phyloP scores from a whole-genome alignment of 2,329 filamentous ascomycete species.

The Ascochyta lentis region DNA sequence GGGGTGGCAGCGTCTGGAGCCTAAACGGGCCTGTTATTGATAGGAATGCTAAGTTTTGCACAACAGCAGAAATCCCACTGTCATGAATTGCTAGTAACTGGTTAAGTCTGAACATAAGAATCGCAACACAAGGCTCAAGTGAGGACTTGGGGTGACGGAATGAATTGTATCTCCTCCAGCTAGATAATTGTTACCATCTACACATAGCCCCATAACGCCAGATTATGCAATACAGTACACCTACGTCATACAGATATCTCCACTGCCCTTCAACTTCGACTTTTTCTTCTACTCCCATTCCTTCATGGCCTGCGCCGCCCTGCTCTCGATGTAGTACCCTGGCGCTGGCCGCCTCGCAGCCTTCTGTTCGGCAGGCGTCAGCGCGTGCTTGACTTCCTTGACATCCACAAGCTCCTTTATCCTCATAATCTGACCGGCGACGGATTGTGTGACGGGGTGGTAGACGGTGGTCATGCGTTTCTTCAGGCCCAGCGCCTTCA shows the following conservation, averaged over 20 bases:
- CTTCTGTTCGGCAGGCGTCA: slow-evolving; percentile 73
- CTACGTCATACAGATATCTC: neutral
- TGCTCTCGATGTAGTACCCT: slow-evolving; percentile 80
- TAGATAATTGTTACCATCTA: too few relatives aligned
- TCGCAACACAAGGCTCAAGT: too few relatives aligned
- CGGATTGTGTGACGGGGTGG: slow-evolving; percentile 79
- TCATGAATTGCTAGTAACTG: too few relatives aligned
- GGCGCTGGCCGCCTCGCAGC: slow-evolving; percentile 74
- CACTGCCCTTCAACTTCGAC: neutral
- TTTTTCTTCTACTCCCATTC: slow-evolving; percentile 12
- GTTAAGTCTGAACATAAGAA: too few relatives aligned
- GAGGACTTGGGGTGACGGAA: too few relatives aligned
- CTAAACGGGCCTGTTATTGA: too few relatives aligned
- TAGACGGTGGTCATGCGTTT: slow-evolving; percentile 88
- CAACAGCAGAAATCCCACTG: too few relatives aligned
- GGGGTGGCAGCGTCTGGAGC: too few relatives aligned
- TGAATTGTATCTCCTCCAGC: too few relatives aligned
- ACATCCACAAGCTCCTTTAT: slow-evolving; percentile 92
- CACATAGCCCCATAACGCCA: too few relatives aligned
- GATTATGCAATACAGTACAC: neutral
- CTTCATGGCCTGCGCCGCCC: slow-evolving; percentile 31
- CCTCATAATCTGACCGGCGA: slow-evolving; percentile 89
- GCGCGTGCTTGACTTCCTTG: slow-evolving; percentile 71
- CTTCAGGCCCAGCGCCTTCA: slow-evolving; percentile 83
- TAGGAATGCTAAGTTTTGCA: too few relatives aligned